Conservation (phyloP, 768 basidiomycete genomes). For the Podaxis sp. region DNA sequence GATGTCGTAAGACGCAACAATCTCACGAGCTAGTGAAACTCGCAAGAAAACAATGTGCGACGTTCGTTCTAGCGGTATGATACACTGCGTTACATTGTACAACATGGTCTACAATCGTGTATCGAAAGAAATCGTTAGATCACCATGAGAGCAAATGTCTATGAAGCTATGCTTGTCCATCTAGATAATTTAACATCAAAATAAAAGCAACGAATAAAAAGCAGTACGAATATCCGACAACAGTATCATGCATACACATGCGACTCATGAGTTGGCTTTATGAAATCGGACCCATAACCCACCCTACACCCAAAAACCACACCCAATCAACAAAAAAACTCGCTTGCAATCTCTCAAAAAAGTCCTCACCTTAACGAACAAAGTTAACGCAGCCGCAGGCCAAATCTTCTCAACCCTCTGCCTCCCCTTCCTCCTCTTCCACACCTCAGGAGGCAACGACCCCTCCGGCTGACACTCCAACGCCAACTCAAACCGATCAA, state of each 20-base stretch:
- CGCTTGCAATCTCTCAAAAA: not conserved
- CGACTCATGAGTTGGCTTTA: conserved; percentile 15
- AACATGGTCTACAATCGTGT: not conserved
- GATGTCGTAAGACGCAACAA: no score
- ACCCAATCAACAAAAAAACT: conserved; percentile 4
- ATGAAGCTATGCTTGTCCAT: not conserved
- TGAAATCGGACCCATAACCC: conserved; percentile 56
- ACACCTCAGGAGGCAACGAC: conserved; percentile 58
- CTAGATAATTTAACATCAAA: not conserved
- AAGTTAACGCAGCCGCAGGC: conserved; percentile 59
- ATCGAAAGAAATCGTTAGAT: not conserved
- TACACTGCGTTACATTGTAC: not conserved
- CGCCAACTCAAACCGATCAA: conserved; percentile 54
- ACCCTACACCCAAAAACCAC: conserved; percentile 29
- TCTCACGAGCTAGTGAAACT: not conserved
- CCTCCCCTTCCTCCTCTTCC: conserved; percentile 45
- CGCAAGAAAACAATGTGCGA: not conserved
- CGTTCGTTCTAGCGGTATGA: not conserved
- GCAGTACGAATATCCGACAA: not conserved
- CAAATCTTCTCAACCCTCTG: conserved; percentile 55
- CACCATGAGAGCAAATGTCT: not conserved
- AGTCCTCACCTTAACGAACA: conserved; percentile 59
- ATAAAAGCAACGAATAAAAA: not conserved
- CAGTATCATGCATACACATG: not conserved
- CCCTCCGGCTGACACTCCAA: conserved; percentile 57